Base-by-base conservation (phyloP, 139 green algal genomes). In the Zygnema circumcarinatum region DNA sequence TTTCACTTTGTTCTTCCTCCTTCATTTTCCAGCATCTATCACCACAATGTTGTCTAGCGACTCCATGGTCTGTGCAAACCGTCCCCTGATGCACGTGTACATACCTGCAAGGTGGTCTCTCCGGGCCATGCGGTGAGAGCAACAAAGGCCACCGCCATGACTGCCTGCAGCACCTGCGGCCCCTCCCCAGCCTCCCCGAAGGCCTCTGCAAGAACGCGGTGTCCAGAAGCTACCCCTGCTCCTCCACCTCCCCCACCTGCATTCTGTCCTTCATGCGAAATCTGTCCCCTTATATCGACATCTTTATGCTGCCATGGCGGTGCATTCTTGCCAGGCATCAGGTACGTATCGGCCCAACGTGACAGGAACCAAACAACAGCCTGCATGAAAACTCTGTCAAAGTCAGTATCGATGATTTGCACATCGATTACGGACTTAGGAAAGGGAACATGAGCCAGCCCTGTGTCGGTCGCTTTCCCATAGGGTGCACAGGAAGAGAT, bases 281-380 rank as follows among this genome's bases (percentile, higher is more conserved):
- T 16, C 16, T 62, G 47, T 25, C 47, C 47, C 16, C 47, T 62
- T 62, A 7, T 62, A 16, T 25, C 47, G 16, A 62, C 47, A 62
- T 62, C 47, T 62, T 62, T 62, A 62, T 38, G 69, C 7, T 7
- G 7, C 75, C 53, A 52, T 3, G n/a, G 33, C 11, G 47, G 21
- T 53, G 47, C 39, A 35, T 53, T 33, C 20, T 47, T 47, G 11
- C 39, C 47, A 11, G 82, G 89, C 25, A 97, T 90, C 31, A 98
- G 90, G 92, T 98, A 98, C 1, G 95, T 98, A 89, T 96, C 94
- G 0, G 91, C 90, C 96, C 95, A 98, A 2, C 96, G 89, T 0
- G 93, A 93, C 25, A 94, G 67, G 0, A 87, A 89, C 92, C 91
- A 95, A 1, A 93, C 76, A 0, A 87, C 72, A 0, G 87, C 90